Conservation (phyloP, 495 filamentous ascomycete genomes). For the Penicillium arizonense region DNA sequence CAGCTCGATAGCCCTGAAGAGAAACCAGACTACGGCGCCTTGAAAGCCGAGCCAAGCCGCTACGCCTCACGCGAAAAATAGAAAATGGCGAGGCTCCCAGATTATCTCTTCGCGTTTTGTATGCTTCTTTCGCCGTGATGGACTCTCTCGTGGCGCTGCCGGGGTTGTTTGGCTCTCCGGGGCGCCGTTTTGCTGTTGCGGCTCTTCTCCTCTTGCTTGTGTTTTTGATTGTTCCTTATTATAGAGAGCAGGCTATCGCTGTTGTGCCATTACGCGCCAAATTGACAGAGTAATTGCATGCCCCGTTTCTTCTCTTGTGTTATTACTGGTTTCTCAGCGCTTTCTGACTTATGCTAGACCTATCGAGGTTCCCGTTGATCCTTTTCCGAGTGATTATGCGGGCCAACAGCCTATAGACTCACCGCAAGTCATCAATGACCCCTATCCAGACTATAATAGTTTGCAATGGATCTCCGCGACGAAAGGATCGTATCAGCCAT, state of each 20-base stretch:
- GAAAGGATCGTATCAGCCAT: constrained; percentile 35
- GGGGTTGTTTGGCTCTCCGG: background rate
- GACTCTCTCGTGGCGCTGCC: background rate
- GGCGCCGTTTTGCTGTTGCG: constrained; percentile 1
- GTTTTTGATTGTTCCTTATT: background rate
- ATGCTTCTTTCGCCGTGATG: background rate
- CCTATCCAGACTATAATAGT: constrained; percentile 48
- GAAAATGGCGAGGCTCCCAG: background rate
- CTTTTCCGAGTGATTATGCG: constrained; percentile 3
- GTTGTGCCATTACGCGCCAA: background rate
- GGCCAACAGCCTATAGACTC: background rate
- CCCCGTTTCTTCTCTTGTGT: background rate
- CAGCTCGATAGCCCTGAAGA: too few species aligned
- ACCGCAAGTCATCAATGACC: constrained; percentile 30
- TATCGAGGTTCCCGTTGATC: background rate
- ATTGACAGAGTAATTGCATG: background rate
- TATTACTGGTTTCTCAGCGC: background rate
- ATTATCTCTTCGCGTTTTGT: background rate
- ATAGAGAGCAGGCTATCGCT: background rate
- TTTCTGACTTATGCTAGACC: constrained; percentile 4
- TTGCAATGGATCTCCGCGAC: constrained; percentile 35
- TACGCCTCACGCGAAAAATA: background rate
- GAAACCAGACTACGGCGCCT: background rate
- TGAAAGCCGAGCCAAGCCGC: constrained; percentile 1
- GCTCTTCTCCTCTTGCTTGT: background rate